These are phyloP conservation scores for Lentinus brumalis DNA, from an alignment of 768 basidiomycete species.

Conservation along the genomic window DNA sequence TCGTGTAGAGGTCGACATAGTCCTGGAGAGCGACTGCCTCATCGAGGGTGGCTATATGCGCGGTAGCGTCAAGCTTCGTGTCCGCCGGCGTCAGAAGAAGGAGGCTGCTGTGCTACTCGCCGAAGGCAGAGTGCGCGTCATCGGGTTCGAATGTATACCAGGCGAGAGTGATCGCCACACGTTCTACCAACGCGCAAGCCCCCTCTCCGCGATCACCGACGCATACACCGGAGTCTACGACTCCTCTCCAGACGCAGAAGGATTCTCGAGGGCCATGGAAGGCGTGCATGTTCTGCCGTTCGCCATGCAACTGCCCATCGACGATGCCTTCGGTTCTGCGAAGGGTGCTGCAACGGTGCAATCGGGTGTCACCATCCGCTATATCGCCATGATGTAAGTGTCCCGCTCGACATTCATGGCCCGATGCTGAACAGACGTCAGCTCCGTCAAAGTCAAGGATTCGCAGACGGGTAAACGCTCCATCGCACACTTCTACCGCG, in stretches of 20 bases:
- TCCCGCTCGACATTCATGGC: neutral
- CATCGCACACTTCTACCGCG: conserved; percentile 88
- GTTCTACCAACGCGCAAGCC: conserved; percentile 76
- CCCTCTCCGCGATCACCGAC: conserved; percentile 52
- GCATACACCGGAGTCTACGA: conserved; percentile 45
- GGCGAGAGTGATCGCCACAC: conserved; percentile 63
- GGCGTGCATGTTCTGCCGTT: conserved; percentile 77
- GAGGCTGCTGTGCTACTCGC: conserved; percentile 64
- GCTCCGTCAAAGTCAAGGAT: conserved; percentile 78
- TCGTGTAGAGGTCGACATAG: conserved; percentile 80
- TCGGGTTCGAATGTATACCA: conserved; percentile 80
- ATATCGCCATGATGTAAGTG: conserved; percentile 79
- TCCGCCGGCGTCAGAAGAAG: conserved; percentile 57
- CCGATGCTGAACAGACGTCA: conserved; percentile 27
- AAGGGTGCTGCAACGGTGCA: conserved; percentile 59
- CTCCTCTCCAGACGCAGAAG: conserved; percentile 56
- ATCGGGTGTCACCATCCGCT: conserved; percentile 67
- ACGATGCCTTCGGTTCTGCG: conserved; percentile 50
- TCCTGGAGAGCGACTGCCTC: conserved; percentile 71
- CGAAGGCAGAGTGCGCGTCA: conserved; percentile 75
- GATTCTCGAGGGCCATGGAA: conserved; percentile 61
- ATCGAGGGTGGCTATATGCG: conserved; percentile 79
- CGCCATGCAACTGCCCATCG: conserved; percentile 62
- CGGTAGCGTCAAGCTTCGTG: conserved; percentile 67
- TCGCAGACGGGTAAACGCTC: conserved; percentile 58